These are phyloP conservation scores for Nicotiana obtusifolia DNA, from an alignment of 257 asterid species.

Conservation along the genomic window DNA sequence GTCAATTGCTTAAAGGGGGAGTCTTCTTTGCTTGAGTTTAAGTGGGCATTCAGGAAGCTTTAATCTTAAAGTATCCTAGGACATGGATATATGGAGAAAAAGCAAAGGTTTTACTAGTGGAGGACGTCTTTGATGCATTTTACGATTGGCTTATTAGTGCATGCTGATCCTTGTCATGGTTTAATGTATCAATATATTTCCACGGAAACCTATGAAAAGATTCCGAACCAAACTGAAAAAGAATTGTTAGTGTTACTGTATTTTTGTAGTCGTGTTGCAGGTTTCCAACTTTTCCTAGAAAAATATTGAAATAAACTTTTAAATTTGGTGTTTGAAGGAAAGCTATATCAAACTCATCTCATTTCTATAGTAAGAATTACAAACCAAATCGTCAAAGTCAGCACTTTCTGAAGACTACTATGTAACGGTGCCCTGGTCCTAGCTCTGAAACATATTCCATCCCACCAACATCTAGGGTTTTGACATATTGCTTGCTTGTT, in stretches of 20 bases:
- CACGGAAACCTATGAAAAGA: neutral
- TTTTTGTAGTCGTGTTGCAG: neutral
- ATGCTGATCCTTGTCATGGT: neutral
- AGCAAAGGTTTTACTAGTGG: neutral
- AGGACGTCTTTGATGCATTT: neutral
- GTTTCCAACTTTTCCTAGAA: neutral
- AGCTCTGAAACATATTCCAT: neutral
- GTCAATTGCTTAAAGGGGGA: neutral
- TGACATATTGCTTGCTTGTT: neutral
- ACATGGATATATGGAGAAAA: neutral
- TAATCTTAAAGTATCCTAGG: neutral
- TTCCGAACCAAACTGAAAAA: neutral
- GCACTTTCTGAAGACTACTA: neutral
- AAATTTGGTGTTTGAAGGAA: neutral
- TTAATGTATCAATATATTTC: neutral
- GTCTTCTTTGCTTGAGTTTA: neutral
- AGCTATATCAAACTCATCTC: neutral
- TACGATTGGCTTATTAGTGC: neutral
- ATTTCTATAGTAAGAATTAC: neutral
- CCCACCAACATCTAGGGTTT: neutral
- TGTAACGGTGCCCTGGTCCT: neutral
- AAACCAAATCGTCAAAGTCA: neutral
- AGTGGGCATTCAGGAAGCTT: neutral
- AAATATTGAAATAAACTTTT: neutral
- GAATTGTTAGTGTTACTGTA: neutral